A percentile compares a stretch with the other conserved stretches of the same genome.
Conservation (phyloP, 148 eudicot species). For the Talinum fruticosum region DNA sequence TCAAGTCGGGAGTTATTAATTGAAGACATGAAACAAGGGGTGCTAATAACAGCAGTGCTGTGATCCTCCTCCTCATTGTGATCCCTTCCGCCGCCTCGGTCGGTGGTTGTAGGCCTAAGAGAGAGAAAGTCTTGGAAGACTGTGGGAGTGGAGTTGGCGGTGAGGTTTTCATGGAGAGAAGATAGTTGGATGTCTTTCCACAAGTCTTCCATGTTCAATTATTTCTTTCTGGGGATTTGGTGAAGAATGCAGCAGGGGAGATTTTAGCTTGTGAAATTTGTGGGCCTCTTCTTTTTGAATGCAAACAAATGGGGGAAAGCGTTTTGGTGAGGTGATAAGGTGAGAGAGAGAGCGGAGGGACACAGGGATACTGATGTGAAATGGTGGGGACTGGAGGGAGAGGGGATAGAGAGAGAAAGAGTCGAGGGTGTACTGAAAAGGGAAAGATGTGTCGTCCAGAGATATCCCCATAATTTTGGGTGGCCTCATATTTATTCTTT, state of each 20-base stretch:
- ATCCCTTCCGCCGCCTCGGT: neutral
- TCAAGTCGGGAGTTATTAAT: constrained; percentile 14
- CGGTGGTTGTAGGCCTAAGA: neutral
- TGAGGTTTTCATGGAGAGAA: constrained; percentile 9
- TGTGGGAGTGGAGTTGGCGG: constrained; percentile 8
- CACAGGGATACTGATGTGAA: neutral
- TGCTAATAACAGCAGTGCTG: neutral
- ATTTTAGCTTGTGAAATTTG: neutral
- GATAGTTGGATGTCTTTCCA: constrained; percentile 27
- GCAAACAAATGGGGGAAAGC: neutral
- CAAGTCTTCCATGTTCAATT: constrained; percentile 26
- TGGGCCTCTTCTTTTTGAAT: too few relatives aligned
- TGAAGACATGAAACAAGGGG: constrained; percentile 16
- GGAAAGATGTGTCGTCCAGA: neutral
- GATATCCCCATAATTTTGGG: neutral
- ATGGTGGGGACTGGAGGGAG: neutral
- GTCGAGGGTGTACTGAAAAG: too few relatives aligned
- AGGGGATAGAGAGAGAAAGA: too few relatives aligned
- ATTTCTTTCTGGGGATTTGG: neutral
- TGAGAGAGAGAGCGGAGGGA: neutral
- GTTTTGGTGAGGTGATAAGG: neutral
- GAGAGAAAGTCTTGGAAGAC: constrained; percentile 3
- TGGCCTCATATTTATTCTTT: neutral
- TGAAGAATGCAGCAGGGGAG: constrained; percentile 1
- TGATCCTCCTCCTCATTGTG: neutral